Conservation (phyloP, 805 yeast species). For the Allodekkera sacchari region DNA sequence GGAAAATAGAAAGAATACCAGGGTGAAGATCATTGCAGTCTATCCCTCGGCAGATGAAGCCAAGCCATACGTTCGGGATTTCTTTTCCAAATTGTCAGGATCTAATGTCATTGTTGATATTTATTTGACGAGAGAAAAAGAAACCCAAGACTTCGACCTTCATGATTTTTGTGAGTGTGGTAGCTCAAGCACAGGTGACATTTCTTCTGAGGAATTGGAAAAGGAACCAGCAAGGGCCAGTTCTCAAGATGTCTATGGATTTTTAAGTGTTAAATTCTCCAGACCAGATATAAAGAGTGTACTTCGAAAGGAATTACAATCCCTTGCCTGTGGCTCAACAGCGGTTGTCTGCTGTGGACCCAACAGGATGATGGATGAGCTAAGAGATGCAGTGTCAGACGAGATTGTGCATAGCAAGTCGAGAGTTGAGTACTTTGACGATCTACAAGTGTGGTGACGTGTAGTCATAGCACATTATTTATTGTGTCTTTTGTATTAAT, state of each 20-base stretch:
- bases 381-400: slow-evolving; percentile 39
- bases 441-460: slow-evolving; percentile 67
- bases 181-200: slow-evolving; percentile 1
- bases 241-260: slow-evolving; percentile 5
- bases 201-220: slow-evolving; percentile 4
- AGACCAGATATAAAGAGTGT: slow-evolving; percentile 31
- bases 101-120: slow-evolving; percentile 22
- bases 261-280: slow-evolving; percentile 29
- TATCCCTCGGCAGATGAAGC: slow-evolving; percentile 41
- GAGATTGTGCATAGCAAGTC: slow-evolving; percentile 32
- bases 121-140: slow-evolving; percentile 32
- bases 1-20: too few relatives aligned
- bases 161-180: not conserved
- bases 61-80: slow-evolving; percentile 35
- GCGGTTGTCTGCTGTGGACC: slow-evolving; percentile 43
- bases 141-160: slow-evolving; percentile 62
- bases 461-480: too few relatives aligned
- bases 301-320: slow-evolving; percentile 25
- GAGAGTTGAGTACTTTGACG: slow-evolving; percentile 66
- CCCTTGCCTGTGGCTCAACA: slow-evolving; percentile 28
- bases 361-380: slow-evolving; percentile 37
- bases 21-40: slow-evolving; percentile 50
- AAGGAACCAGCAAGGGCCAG: slow-evolving; percentile 7
- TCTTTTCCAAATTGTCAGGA: slow-evolving; percentile 18
- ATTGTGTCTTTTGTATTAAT: too few relatives aligned